Evolutionary conservation across 352 stramenopile species (phyloP).

Genomic region (Lagenidium sp.): DNA sequence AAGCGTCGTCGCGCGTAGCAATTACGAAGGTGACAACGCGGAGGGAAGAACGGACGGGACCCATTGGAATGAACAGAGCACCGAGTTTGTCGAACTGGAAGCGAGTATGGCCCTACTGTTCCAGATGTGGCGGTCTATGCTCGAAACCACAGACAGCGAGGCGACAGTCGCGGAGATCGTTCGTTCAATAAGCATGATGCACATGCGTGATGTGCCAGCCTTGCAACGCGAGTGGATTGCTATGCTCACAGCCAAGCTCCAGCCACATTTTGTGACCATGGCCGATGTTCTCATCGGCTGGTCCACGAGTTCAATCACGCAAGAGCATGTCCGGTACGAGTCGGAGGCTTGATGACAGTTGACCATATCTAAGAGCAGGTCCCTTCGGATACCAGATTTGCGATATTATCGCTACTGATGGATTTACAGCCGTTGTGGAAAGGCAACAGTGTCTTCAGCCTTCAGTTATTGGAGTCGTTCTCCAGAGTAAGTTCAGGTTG

Average conservation of each 20-base stretch:
- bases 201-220: slow-evolving; percentile 10
- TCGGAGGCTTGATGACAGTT: too few relatives aligned
- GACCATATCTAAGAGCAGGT: too few relatives aligned
- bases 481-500: slow-evolving; percentile 14
- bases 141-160: slow-evolving; percentile 15
- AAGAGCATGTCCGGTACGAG: slow-evolving; percentile 10
- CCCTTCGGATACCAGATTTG: too few relatives aligned
- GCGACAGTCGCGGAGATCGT: slow-evolving; percentile 13
- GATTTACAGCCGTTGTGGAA: slow-evolving; percentile 21
- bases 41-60: too few relatives aligned
- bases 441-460: slow-evolving; percentile 21
- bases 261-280: slow-evolving; percentile 22
- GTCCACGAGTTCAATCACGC: slow-evolving; percentile 15
- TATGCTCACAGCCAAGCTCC: slow-evolving; percentile 13
- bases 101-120: slow-evolving; percentile 8
- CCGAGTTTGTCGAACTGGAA: slow-evolving; percentile 15
- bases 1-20: background rate
- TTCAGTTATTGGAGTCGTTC: slow-evolving; percentile 19
- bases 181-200: slow-evolving; percentile 5
- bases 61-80: slow-evolving; percentile 8
- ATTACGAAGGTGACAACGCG: background rate
- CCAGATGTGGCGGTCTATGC: slow-evolving; percentile 14
- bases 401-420: slow-evolving; percentile 16
- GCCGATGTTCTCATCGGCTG: slow-evolving; percentile 23
- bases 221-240: slow-evolving; percentile 5